Base-by-base conservation (phyloP, 306 rosid species). In the Senna tora region DNA sequence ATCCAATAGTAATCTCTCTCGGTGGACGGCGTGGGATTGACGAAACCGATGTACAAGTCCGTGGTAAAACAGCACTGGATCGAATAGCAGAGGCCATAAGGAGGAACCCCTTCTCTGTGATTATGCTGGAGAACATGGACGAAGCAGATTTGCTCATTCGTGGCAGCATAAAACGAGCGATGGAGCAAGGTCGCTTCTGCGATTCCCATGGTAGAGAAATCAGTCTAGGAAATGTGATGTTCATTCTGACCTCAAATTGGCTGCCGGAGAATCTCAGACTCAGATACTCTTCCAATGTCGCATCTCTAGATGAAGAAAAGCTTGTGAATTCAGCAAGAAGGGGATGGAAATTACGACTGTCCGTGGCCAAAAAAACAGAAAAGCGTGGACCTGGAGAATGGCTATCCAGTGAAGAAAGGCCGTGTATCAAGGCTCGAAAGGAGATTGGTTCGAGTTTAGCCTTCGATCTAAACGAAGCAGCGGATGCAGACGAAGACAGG, bases 131-230 rank as follows among this genome's bases (percentile, higher is more conserved):
- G 67, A 93, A 89, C 84, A 73, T 95, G 13, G 84, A 91, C n/a
- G 92, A 86, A 76, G 92, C 96, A 4, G 89, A 91, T 36, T 14
- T 28, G 28, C 71, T 95, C 4, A 72, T 87, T 45, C 84, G 87
- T 0, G 86, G 90, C 50, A 89, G 84, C 86, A 84, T 95, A 53
- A 91, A 82, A 83, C 75, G 82, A 60, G 99, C 99, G 7, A 82
- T 95, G 90, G 97, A 89, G 67, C 84, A 89, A 67, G 99, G 99
- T 10, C 86, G 99, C 34, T 75, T 95, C 52, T 68, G 79, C 0
- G 97, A 95, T 75, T 87, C 96, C 57, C 87, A 89, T 36, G 97
- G 99, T 55, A 91, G 99, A 0, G 99, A 95, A 84, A 80, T 85
- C 76, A 89, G 96, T 70, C 88, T 95, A 0, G 96, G 90, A 34